Evolutionary conservation across 1,284 basidiomycete genomes (phyloP).

Genomic region (Austroboletus olivaceoglutinosus): DNA sequence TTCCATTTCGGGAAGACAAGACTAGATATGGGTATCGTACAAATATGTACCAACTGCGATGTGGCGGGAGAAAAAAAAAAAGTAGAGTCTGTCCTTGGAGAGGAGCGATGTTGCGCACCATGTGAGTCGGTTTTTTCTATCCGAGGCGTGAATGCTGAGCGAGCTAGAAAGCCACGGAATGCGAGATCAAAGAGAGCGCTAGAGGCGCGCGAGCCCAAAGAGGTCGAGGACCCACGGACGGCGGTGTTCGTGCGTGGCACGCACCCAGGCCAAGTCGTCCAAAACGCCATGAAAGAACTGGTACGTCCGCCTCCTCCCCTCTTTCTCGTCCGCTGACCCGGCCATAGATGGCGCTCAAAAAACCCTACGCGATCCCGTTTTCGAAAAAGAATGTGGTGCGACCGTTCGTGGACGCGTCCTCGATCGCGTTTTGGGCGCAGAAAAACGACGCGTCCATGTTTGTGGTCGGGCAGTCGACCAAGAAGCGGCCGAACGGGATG

Average conservation of each 20-base stretch:
- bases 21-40: too few species aligned
- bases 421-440: slow-evolving; percentile 88
- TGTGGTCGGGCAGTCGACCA: slow-evolving; percentile 87
- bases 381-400: slow-evolving; percentile 92
- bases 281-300: slow-evolving; percentile 83
- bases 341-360: slow-evolving; percentile 85
- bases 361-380: slow-evolving; percentile 87
- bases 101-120: slow-evolving; percentile 37
- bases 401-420: slow-evolving; percentile 85
- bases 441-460: slow-evolving; percentile 98
- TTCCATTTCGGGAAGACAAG: too few species aligned
- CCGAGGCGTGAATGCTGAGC: neutral
- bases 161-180: slow-evolving; percentile 84
- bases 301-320: slow-evolving; percentile 45
- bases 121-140: slow-evolving; percentile 30
- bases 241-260: slow-evolving; percentile 91
- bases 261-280: slow-evolving; percentile 79
- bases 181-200: slow-evolving; percentile 94
- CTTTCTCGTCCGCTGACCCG: neutral
- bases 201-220: slow-evolving; percentile 84
- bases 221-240: slow-evolving; percentile 82
- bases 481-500: slow-evolving; percentile 91
- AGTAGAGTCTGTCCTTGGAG: too few species aligned
- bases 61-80: too few species aligned
- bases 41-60: too few species aligned